A percentile compares a stretch with the other conserved stretches of the same genome.
Evolutionary conservation across 75 land plant species (phyloP).

Genomic region (Sequoia sempervirens): DNA sequence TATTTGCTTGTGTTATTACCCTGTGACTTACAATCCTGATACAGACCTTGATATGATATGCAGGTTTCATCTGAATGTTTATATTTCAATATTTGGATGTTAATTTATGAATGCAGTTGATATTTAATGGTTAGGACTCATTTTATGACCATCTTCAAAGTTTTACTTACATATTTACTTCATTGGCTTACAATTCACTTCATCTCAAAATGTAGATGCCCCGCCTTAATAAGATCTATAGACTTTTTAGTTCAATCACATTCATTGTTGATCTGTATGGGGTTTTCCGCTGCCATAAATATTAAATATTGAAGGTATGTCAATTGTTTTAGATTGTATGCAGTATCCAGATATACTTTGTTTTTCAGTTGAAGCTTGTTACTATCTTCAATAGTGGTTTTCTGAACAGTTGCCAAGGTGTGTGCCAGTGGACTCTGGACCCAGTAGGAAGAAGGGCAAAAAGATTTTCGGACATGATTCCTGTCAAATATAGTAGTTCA

Average conservation of each 20-base stretch:
- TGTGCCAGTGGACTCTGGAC: background rate
- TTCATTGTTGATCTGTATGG: background rate
- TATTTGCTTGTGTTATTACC: background rate
- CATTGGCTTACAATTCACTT: background rate
- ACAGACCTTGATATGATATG: background rate
- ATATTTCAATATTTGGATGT: background rate
- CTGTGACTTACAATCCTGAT: background rate
- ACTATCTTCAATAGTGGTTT: background rate
- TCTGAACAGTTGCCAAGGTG: background rate
- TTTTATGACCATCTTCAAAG: background rate
- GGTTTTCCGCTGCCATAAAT: background rate
- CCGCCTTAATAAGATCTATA: background rate
- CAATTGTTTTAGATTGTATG: background rate
- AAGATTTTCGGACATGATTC: background rate
- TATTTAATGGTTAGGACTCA: background rate
- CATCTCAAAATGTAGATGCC: background rate
- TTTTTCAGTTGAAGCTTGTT: background rate
- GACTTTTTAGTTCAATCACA: background rate
- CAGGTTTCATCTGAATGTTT: background rate
- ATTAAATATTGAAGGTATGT: background rate
- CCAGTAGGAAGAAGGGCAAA: background rate
- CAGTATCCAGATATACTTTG: background rate
- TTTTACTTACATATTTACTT: background rate
- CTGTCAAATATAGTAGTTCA: background rate
- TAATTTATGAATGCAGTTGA: background rate